Conservation (phyloP, 140 eudicot genomes). For the Senecio squalidus region DNA sequence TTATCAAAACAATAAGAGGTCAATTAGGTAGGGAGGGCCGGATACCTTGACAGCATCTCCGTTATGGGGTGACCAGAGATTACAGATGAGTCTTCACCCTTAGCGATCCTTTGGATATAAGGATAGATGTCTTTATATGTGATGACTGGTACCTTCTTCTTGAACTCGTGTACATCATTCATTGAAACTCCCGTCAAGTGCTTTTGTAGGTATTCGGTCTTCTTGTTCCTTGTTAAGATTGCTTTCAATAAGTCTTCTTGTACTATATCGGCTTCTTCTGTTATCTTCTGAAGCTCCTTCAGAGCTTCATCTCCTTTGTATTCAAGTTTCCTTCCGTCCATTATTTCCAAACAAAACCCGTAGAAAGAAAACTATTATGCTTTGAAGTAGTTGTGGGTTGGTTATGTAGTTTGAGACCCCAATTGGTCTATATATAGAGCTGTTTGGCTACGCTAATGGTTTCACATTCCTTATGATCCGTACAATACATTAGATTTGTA, state of each 20-base stretch:
- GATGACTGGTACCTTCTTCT: conserved; percentile 53
- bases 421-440: conserved; percentile 38
- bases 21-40: neutral
- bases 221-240: conserved; percentile 51
- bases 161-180: conserved; percentile 44
- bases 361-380: neutral
- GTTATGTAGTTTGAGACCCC: conserved; percentile 18
- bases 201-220: conserved; percentile 54
- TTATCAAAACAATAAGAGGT: neutral
- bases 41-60: conserved; percentile 84
- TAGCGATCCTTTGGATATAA: conserved; percentile 64
- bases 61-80: conserved; percentile 66
- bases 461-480: conserved; percentile 14
- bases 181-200: conserved; percentile 38
- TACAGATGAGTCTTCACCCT: conserved; percentile 75
- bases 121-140: conserved; percentile 62
- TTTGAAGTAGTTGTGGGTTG: conserved; percentile 21
- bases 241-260: conserved; percentile 55
- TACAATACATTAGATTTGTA: conserved; percentile 9
- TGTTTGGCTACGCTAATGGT: conserved; percentile 16
- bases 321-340: conserved; percentile 79
- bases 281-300: conserved; percentile 63
- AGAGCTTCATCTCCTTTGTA: conserved; percentile 81
- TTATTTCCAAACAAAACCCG: conserved; percentile 4
- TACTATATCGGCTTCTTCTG: conserved; percentile 52